phyloP scores from a whole-genome alignment of 2,329 filamentous ascomycete species.

The Diaporthe longicolla region DNA sequence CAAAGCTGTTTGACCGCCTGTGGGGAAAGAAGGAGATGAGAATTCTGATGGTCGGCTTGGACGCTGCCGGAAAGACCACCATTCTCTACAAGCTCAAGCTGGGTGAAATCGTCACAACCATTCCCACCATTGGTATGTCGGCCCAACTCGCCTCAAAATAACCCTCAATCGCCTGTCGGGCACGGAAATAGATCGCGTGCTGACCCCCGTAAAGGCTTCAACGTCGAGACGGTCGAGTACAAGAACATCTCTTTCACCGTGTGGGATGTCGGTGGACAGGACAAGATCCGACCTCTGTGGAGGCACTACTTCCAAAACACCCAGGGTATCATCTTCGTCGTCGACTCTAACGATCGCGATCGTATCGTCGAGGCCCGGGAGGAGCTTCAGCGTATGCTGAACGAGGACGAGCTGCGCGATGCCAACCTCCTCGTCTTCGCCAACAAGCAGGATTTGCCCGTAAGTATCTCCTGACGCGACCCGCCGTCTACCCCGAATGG shows the following conservation, averaged over 20 bases:
- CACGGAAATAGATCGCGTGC: conserved; percentile 45
- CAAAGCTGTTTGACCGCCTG: conserved; percentile 94
- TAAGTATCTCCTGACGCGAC: conserved; percentile 62
- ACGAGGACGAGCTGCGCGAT: conserved; percentile 98
- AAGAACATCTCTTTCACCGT: conserved; percentile 99
- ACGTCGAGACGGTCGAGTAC: conserved; percentile 99
- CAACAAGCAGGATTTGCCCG: conserved; percentile 99
- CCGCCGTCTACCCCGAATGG: background rate
- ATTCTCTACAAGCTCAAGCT: conserved; percentile 99
- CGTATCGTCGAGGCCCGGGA: conserved; percentile 97
- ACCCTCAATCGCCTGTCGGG: conserved; percentile 10
- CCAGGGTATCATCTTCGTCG: conserved; percentile 99
- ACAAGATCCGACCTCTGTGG: conserved; percentile 99
- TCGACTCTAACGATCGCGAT: conserved; percentile 98
- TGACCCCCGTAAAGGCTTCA: conserved; percentile 78
- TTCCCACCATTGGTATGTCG: conserved; percentile 92
- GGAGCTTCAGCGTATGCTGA: conserved; percentile 97
- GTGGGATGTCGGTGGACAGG: conserved; percentile 99
- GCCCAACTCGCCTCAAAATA: conserved; percentile 29
- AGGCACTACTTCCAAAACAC: conserved; percentile 99
- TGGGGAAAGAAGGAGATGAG: conserved; percentile 99
- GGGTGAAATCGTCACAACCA: conserved; percentile 98
- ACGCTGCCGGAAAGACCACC: conserved; percentile 99
- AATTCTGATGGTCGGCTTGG: conserved; percentile 99
- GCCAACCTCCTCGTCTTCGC: conserved; percentile 97